These are phyloP conservation scores for Cercophora sp. DNA, from an alignment of 495 filamentous ascomycete species.

Conservation along the genomic window DNA sequence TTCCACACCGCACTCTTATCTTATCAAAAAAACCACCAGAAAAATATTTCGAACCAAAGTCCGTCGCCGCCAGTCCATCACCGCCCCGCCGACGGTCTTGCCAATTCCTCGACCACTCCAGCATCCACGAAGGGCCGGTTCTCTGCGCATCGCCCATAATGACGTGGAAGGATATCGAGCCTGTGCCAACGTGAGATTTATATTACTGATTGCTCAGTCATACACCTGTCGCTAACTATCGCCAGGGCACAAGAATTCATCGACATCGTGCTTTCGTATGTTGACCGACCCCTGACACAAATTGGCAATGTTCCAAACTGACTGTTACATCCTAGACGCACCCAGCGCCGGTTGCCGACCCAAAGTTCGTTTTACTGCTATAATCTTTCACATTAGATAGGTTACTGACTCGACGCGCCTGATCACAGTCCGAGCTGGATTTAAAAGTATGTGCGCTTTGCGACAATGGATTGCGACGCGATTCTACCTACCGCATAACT, in stretches of 20 bases:
- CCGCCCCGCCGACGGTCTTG: conserved; percentile 25
- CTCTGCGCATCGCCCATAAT: conserved; percentile 27
- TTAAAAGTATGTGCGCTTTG: conserved; percentile 65
- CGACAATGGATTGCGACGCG: no score
- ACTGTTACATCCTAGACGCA: no score
- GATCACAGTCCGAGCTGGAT: conserved; percentile 79
- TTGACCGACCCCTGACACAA: background rate
- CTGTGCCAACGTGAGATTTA: conserved; percentile 73
- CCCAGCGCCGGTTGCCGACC: conserved; percentile 89
- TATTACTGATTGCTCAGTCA: background rate
- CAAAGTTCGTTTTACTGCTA: conserved; percentile 51
- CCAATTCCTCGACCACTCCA: conserved; percentile 9
- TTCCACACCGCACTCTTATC: conserved; percentile 21
- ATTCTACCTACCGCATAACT: no score
- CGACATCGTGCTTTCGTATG: conserved; percentile 75
- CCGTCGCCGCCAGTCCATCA: conserved; percentile 15
- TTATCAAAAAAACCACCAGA: conserved; percentile 25
- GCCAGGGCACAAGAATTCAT: conserved; percentile 71
- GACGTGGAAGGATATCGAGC: conserved; percentile 67
- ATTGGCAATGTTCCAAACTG: no score
- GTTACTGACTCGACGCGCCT: conserved; percentile 19
- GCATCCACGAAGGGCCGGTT: conserved; percentile 12
- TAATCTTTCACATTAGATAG: background rate
- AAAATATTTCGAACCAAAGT: conserved; percentile 28
- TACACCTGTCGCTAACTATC: conserved; percentile 6